Base-by-base conservation (phyloP, 371 early-diverging fungal species). In the Mortierella sp. region DNA sequence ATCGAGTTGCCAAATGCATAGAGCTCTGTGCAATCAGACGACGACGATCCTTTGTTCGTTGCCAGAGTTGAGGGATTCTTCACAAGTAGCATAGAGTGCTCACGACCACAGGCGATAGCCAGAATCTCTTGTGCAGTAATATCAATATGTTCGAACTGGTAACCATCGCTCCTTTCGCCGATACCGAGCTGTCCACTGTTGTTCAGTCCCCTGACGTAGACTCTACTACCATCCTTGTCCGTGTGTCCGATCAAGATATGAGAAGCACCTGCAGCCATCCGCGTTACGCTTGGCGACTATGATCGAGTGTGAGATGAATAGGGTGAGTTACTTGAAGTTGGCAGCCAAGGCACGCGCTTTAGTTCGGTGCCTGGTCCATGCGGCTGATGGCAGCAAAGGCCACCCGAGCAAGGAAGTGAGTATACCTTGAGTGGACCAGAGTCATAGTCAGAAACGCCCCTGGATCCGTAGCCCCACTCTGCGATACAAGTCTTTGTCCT, bases 21-120 rank as follows among this genome's bases (percentile, higher is more conserved):
- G 22, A 81, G 40, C 12, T 63, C 21, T 6, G 74, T 74, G 49
- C 60, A 63, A 40, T 49, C 14, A 5, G 44, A 19, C 5, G 62
- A 28, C 9, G n/a, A 0, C 6, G 51, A 8, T 19, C 24, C 28
- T 51, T 43, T 31, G 61, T 5, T 29, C 27, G 31, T 29, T 16
- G 6, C 17, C 50, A 10, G 19, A 25, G 25, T 6, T 22, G 24
- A 21, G 13, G 8, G 19, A 34, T 24, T 63, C 21, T 65, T 58
- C 3, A 71, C 60, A 22, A 82, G 77, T 3, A 86, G 63, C 63
- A 88, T 79, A 2, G 88, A 88, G 60, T 88, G 88, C 39, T 88
- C 88, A 4, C 88, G 81, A n/a, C 88, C 88, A 60, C 86, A 85
- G 1, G 80, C 79, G 29, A 85, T 28, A 6, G 51, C 63, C 24